Evolutionary conservation across 179 eudicot species (phyloP), one percentile per base, ranked within the genome.

Genomic region (Sideroxylon spinosum): DNA sequence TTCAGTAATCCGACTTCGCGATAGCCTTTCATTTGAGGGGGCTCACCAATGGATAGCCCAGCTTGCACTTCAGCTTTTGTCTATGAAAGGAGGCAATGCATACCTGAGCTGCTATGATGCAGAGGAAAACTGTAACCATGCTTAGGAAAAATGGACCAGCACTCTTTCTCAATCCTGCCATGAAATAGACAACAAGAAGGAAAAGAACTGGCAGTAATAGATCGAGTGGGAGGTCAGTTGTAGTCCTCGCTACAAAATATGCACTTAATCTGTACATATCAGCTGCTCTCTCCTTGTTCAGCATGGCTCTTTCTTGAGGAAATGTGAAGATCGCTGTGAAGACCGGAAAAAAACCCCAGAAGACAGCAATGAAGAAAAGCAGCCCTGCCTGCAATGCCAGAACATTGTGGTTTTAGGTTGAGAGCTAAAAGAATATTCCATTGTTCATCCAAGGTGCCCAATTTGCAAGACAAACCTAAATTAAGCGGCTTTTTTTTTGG

Each of bases 211-310:
- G 99, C 59, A 95, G 84, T 68, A 92, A 68, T 6, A 95, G 92
- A 81, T 95, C 99, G 11, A 95, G 89, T 57, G 98, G 99, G 61
- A 93, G 89, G 82, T 95, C 99, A 55, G 96, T 93, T 32, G 95
- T 91, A 16, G 91, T 95, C 78, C 99, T 84, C 29, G 99, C 98
- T 82, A 90, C 68, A 70, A 95, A 91, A 81, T 95, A 95, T 44
- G 99, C 97, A 76, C 99, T 95, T n/a, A 93, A 80, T 85, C 91
- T 88, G 73, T 95, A 95, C 99, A 95, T 95, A 80, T 93, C 92
- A 5, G 94, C 99, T 76, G 99, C 87, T 76, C 98, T 81, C 85
- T 95, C 99, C 82, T 95, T 95, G 72, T 77, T 82, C 44, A 95
- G 87, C 99, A 95, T 95, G 17, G 98, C 97, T 80, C 92, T 85